Conservation (phyloP, 2,329 filamentous ascomycete genomes). For the Camillea tinctor region DNA sequence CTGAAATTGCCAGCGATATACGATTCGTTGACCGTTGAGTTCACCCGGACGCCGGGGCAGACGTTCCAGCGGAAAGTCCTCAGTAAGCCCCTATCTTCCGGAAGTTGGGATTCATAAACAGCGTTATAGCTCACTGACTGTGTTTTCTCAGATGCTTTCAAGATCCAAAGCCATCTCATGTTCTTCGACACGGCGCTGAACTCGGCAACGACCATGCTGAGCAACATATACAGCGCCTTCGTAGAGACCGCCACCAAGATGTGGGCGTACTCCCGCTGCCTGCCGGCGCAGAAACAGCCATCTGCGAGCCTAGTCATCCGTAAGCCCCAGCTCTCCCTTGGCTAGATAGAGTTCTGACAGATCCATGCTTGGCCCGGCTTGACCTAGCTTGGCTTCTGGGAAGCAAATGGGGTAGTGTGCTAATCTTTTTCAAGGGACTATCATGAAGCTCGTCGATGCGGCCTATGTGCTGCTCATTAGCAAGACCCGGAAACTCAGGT, state of each 20-base stretch:
- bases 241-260: conserved; percentile 75
- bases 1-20: conserved; percentile 48
- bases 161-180: conserved; percentile 81
- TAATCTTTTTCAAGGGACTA: conserved; percentile 49
- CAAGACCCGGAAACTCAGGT: conserved; percentile 42
- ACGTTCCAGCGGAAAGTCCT: conserved; percentile 80
- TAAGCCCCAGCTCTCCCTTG: conserved; percentile 44
- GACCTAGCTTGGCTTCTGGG: not conserved
- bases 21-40: conserved; percentile 78
- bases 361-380: no score
- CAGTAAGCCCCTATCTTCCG: conserved; percentile 43
- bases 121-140: conserved; percentile 3
- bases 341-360: no score
- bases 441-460: conserved; percentile 64
- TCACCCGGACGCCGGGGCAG: conserved; percentile 67
- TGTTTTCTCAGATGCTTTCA: conserved; percentile 60
- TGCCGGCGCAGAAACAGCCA: conserved; percentile 59
- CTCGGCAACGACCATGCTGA: conserved; percentile 62
- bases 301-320: conserved; percentile 60
- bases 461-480: conserved; percentile 64
- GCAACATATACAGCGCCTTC: conserved; percentile 76
- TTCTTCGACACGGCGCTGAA: conserved; percentile 82
- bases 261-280: conserved; percentile 59
- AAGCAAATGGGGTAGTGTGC: not conserved
- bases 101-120: not conserved